Percentiles rank a stretch among this genome's conserved stretches.
phyloP scores from a whole-genome alignment of 306 rosid species.

The Prunus kanzakura region DNA sequence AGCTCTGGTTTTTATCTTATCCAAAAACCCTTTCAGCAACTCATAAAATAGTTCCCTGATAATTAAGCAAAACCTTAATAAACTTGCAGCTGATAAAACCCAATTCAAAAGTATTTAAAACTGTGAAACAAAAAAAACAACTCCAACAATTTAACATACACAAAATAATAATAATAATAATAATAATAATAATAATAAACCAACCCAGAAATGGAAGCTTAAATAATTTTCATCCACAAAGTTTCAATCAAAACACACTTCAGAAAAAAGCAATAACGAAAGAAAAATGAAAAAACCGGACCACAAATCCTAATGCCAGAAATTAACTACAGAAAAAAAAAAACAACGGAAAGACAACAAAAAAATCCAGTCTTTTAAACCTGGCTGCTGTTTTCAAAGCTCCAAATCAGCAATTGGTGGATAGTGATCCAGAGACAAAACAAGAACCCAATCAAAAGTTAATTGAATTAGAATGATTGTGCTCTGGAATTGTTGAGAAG shows the following conservation, averaged over 20 bases:
- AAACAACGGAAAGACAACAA: neutral
- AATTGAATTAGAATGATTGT: neutral
- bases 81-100: neutral
- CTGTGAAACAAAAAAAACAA: neutral
- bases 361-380: slow-evolving; percentile 3
- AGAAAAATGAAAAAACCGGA: neutral
- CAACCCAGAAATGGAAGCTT: slow-evolving; percentile 1
- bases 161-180: neutral
- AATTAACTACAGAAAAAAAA: neutral
- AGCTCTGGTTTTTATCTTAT: slow-evolving; percentile 22
- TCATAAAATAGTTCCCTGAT: neutral
- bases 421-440: slow-evolving; percentile 6
- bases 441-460: neutral
- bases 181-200: neutral
- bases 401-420: slow-evolving; percentile 11
- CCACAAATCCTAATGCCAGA: neutral
- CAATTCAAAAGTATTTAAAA: neutral
- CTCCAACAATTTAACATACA: neutral
- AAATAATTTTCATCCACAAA: neutral
- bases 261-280: neutral
- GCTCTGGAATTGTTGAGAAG: neutral
- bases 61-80: neutral
- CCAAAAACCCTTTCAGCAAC: slow-evolving; percentile 13
- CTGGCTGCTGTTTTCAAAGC: neutral
- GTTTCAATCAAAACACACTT: slow-evolving; percentile 10